These are phyloP conservation scores for Sphaerobolus stellatus DNA, from an alignment of 1,284 basidiomycete genomes.

Conservation along the genomic window DNA sequence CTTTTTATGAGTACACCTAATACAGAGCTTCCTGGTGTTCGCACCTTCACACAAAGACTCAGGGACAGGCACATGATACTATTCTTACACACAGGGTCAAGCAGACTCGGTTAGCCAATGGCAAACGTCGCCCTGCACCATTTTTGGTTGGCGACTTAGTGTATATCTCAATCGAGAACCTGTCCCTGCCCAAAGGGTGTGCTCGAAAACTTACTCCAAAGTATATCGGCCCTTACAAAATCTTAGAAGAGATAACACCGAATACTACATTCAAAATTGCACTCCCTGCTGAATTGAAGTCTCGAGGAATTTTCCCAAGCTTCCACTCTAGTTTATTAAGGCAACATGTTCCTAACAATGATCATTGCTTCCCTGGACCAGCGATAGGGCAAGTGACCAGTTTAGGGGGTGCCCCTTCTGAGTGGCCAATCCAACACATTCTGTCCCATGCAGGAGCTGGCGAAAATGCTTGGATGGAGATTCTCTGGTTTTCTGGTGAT, in stretches of 20 bases:
- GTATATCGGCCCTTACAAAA: constrained; percentile 26
- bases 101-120: constrained; percentile 30
- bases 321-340: constrained; percentile 21
- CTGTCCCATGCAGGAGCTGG: constrained; percentile 29
- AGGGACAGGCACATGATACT: constrained; percentile 31
- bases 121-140: constrained; percentile 18
- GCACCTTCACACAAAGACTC: constrained; percentile 24
- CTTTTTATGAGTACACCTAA: constrained; percentile 28
- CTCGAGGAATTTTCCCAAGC: constrained; percentile 14
- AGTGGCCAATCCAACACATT: constrained; percentile 35
- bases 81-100: constrained; percentile 30
- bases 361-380: constrained; percentile 16
- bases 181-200: constrained; percentile 21
- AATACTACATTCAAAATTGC: constrained; percentile 13
- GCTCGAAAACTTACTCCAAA: constrained; percentile 29
- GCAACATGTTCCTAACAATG: constrained; percentile 19
- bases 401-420: constrained; percentile 18
- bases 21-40: constrained; percentile 25
- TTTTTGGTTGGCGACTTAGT: constrained; percentile 29
- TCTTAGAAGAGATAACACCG: constrained; percentile 6
- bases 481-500: constrained; percentile 36
- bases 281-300: constrained; percentile 14
- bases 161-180: constrained; percentile 33
- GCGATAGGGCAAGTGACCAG: constrained; percentile 18
- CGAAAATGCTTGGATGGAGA: constrained; percentile 24